Evolutionary conservation across 139 green algal species (phyloP).

Genomic region (Tetradesmus lagerheimii): DNA sequence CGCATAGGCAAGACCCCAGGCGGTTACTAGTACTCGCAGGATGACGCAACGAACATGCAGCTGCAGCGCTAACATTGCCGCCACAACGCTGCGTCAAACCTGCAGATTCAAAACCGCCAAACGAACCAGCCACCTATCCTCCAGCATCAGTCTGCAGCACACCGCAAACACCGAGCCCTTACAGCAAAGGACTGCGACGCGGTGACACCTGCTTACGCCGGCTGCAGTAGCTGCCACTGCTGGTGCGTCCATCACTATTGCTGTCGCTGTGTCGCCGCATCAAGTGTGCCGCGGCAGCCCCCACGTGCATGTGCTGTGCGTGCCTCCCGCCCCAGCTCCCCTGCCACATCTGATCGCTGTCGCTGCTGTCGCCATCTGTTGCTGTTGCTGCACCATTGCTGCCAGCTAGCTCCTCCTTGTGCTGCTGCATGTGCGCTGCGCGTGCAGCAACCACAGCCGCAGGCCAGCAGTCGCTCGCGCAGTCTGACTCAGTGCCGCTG

Average conservation of each 20-base stretch:
- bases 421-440: constrained; percentile 13
- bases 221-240: constrained; percentile 45
- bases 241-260: constrained; percentile 33
- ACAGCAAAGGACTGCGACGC: constrained; percentile 46
- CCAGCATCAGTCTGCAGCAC: too few species aligned
- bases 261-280: constrained; percentile 19
- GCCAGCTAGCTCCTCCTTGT: background rate
- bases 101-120: too few species aligned
- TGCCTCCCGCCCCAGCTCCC: background rate
- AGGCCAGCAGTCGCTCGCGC: background rate
- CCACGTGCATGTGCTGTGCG: background rate
- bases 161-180: background rate
- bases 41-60: too few species aligned
- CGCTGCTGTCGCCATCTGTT: constrained; percentile 12
- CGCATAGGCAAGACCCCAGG: background rate
- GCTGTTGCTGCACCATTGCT: background rate
- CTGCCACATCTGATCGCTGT: constrained; percentile 13
- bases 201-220: constrained; percentile 50
- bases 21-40: too few species aligned
- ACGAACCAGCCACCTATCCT: too few species aligned
- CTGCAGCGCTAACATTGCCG: too few species aligned
- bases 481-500: background rate
- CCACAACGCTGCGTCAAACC: too few species aligned
- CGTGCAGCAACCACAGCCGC: background rate
- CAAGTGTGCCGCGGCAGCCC: background rate